Conservation (phyloP, 495 filamentous ascomycete species). For the Rostrohypoxylon terebratum region DNA sequence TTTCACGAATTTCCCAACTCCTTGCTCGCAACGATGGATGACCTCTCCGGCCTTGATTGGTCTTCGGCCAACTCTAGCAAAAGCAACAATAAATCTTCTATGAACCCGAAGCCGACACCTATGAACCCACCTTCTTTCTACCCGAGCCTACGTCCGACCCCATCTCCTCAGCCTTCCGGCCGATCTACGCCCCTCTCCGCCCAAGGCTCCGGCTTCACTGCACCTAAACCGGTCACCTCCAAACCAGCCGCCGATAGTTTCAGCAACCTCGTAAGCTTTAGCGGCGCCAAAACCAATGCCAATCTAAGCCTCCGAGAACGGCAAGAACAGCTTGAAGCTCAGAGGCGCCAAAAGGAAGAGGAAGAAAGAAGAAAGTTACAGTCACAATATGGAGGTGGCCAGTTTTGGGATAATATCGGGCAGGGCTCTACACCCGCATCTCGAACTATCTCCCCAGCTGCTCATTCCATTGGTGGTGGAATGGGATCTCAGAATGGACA, state of each 20-base stretch:
- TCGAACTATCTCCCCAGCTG: slow-evolving; percentile 49
- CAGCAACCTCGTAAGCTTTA: slow-evolving; percentile 84
- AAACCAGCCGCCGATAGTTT: slow-evolving; percentile 86
- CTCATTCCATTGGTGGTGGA: slow-evolving; percentile 38
- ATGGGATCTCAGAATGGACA: slow-evolving; percentile 48
- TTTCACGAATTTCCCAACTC: slow-evolving; percentile 28
- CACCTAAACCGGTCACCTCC: slow-evolving; percentile 65
- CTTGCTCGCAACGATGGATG: slow-evolving; percentile 59
- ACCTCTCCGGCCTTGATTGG: slow-evolving; percentile 66
- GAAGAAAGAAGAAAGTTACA: slow-evolving; percentile 76
- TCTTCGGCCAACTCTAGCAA: slow-evolving; percentile 56
- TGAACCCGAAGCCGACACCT: slow-evolving; percentile 58
- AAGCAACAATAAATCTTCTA: slow-evolving; percentile 59
- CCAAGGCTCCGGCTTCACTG: slow-evolving; percentile 63
- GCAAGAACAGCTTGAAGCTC: slow-evolving; percentile 82
- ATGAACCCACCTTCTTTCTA: slow-evolving; percentile 64
- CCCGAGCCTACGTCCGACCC: slow-evolving; percentile 69
- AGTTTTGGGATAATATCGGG: slow-evolving; percentile 77
- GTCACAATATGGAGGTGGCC: slow-evolving; percentile 75
- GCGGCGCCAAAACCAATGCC: slow-evolving; percentile 71
- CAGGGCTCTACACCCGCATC: slow-evolving; percentile 53
- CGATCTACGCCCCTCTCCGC: slow-evolving; percentile 74
- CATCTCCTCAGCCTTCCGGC: slow-evolving; percentile 70
- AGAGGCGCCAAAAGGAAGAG: slow-evolving; percentile 79
- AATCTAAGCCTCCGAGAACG: slow-evolving; percentile 86